Percentiles rank a stretch among this genome's conserved stretches.
phyloP scores from a whole-genome alignment of 148 eudicot genomes.

The Camellia lanceoleosa region DNA sequence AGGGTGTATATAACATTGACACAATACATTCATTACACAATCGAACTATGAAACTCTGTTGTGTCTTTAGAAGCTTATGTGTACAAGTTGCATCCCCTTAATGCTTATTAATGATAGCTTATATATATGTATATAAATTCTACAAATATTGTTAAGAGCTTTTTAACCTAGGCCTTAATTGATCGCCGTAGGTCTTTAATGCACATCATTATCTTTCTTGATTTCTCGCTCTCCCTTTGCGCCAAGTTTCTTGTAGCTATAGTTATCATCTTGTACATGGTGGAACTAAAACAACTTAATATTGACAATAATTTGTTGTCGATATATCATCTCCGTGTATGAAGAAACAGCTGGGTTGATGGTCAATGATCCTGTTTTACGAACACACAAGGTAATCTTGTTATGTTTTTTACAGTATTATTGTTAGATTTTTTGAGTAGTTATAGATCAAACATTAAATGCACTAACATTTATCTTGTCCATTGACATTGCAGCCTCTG shows the following conservation, averaged over 20 bases:
- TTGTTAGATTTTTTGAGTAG: not conserved
- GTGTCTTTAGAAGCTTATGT: too few species aligned
- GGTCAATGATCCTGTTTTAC: constrained; percentile 94
- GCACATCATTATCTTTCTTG: not conserved
- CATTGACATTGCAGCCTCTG: too few species aligned
- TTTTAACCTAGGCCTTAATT: not conserved
- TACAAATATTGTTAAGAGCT: not conserved
- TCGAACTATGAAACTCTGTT: too few species aligned
- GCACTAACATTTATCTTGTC: too few species aligned
- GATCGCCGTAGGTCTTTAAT: not conserved
- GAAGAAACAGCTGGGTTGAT: constrained; percentile 88
- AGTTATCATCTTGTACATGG: not conserved
- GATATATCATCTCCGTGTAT: constrained; percentile 47
- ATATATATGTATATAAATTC: too few species aligned
- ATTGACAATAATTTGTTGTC: not conserved
- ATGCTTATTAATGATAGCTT: too few species aligned
- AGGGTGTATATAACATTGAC: too few species aligned
- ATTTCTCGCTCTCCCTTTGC: not conserved
- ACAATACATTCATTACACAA: too few species aligned
- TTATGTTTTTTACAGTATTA: not conserved
- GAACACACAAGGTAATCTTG: constrained; percentile 73
- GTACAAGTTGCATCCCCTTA: too few species aligned
- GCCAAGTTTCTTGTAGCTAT: not conserved
- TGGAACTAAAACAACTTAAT: not conserved
- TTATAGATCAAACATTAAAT: not conserved